These are phyloP conservation scores for Boletus sp. DNA, from an alignment of 1,284 basidiomycete genomes.

Conservation along the genomic window DNA sequence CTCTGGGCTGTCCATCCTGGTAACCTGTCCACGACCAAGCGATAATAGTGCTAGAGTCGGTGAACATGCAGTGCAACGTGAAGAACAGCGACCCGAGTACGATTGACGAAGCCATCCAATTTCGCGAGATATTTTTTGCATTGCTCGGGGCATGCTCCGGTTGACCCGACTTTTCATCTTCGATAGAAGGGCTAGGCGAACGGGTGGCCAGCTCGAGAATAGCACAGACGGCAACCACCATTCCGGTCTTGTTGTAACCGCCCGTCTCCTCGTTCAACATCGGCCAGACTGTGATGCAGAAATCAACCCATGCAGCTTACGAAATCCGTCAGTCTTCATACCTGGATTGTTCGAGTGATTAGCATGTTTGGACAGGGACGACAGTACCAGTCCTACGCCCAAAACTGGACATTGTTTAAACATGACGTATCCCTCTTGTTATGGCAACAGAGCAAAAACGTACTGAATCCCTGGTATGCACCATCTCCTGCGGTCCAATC, in stretches of 20 bases:
- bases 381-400: slow-evolving; percentile 63
- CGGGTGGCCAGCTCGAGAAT: slow-evolving; percentile 46
- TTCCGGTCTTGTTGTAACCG: slow-evolving; percentile 69
- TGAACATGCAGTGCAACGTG: slow-evolving; percentile 73
- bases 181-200: slow-evolving; percentile 19
- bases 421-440: neutral
- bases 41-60: slow-evolving; percentile 80
- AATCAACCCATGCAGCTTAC: neutral
- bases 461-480: slow-evolving; percentile 58
- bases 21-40: slow-evolving; percentile 93
- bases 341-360: slow-evolving; percentile 82
- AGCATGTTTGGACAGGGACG: slow-evolving; percentile 72
- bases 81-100: slow-evolving; percentile 76
- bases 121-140: slow-evolving; percentile 18
- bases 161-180: slow-evolving; percentile 10
- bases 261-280: slow-evolving; percentile 65
- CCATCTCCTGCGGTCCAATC: slow-evolving; percentile 50
- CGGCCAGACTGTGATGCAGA: slow-evolving; percentile 63
- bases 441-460: slow-evolving; percentile 26
- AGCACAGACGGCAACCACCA: slow-evolving; percentile 51
- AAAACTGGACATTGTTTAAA: slow-evolving; percentile 44
- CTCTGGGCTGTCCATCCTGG: slow-evolving; percentile 52
- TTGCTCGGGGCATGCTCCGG: slow-evolving; percentile 8
- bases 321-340: slow-evolving; percentile 27
- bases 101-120: slow-evolving; percentile 50